Base-by-base conservation (phyloP, 345 rosid genomes). In the Linum lewisii region DNA sequence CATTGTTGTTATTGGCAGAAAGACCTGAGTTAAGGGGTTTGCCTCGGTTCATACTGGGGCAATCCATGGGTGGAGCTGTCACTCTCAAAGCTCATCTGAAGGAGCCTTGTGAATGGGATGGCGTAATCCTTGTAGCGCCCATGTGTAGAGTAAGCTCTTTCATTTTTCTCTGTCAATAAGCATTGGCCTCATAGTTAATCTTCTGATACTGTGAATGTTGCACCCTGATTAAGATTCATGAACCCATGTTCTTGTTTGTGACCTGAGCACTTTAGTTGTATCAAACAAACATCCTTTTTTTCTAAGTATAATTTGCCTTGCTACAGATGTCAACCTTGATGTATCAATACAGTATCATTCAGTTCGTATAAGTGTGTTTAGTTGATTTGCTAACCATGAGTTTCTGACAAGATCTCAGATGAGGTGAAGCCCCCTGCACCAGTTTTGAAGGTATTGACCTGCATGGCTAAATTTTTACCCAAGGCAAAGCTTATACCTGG, bases 11-110 rank as follows among this genome's bases (percentile, higher is more conserved):
- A 36, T 53, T 72, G 25, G 45, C 75, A 86, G 98, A 76, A 65
- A 74, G 84, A 64, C 81, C 90, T 56, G 96, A 86, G 63, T 21
- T 84, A 59, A 78, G 68, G 74, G 82, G 84, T 9, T 71, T 92
- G 71, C 96, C 96, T 2, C 61, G 73, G 72, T 92, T 86, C 76
- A 15, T 92, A 54, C 51, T 88, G 66, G 98, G 96, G 58, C 96
- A 92, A 79, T 92, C 98, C 61, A 88, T 86, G 96, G 98, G 98
- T 66, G 98, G 98, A 76, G 98, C 98, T 62, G 69, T 92, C 72
- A 68, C 96, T 42, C 74, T 92, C 63, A 92, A 88, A 74, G 82
- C 65, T 66, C 93, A 86, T 73, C 70, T 88, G 22, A 88, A 79
- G 76, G 82, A 82, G 69, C 90, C 90, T 4, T 58, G n/a, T n/a